phyloP scores from a whole-genome alignment of 352 stramenopile genomes.

The Pythium rhizo-oryzae region DNA sequence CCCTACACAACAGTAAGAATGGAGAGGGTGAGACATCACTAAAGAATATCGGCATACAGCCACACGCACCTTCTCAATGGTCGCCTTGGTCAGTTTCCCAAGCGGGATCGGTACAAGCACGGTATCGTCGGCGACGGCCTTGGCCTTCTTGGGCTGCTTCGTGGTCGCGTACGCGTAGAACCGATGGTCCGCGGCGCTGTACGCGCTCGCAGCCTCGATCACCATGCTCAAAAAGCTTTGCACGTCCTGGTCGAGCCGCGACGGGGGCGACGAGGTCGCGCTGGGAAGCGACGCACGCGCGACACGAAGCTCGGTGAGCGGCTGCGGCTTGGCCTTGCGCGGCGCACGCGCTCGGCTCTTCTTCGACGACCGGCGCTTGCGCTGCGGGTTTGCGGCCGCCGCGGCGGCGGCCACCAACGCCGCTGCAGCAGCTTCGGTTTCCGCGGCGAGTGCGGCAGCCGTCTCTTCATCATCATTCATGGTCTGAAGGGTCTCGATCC shows the following conservation, averaged over 20 bases:
- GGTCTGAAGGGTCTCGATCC: constrained; percentile 69
- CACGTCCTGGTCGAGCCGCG: constrained; percentile 45
- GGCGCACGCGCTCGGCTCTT: constrained; percentile 35
- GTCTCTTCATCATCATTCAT: constrained; percentile 39
- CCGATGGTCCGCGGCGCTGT: constrained; percentile 22
- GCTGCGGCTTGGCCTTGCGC: constrained; percentile 15
- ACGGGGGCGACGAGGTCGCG: constrained; percentile 34
- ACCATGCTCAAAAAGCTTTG: constrained; percentile 57
- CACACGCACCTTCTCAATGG: constrained; percentile 19
- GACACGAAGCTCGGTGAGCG: constrained; percentile 16
- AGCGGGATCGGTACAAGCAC: constrained; percentile 30
- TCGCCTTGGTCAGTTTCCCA: constrained; percentile 57
- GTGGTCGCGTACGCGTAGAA: constrained; percentile 25
- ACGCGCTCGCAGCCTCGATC: constrained; percentile 40
- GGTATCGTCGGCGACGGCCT: not conserved
- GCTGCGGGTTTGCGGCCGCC: not conserved
- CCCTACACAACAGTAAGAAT: constrained; percentile 28
- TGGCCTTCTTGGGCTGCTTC: constrained; percentile 29
- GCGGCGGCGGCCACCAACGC: not conserved
- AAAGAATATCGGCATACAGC: no score
- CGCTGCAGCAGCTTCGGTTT: not conserved
- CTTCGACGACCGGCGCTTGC: constrained; percentile 21
- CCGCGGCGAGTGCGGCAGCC: not conserved
- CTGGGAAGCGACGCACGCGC: constrained; percentile 19
- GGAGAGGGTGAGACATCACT: not conserved